Conservation (phyloP, 495 filamentous ascomycete species). For the Astrothelium subdiscretum region DNA sequence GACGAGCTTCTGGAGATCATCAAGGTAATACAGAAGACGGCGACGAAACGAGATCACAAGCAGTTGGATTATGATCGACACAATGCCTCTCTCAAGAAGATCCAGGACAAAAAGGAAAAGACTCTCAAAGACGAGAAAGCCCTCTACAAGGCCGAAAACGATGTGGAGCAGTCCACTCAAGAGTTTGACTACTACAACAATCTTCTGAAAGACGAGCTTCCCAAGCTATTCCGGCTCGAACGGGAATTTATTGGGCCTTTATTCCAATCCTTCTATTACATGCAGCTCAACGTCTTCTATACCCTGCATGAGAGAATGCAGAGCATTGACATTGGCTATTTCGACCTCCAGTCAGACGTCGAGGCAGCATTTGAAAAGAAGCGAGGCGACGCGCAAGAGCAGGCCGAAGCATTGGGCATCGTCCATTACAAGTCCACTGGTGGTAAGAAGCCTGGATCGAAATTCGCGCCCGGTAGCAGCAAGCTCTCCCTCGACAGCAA, state of each 20-base stretch:
- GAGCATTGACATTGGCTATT: slow-evolving; percentile 90
- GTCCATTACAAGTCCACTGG: slow-evolving; percentile 82
- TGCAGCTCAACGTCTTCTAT: slow-evolving; percentile 99
- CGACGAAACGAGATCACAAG: slow-evolving; percentile 89
- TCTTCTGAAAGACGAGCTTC: slow-evolving; percentile 87
- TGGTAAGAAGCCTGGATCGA: slow-evolving; percentile 15
- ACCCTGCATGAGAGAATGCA: slow-evolving; percentile 98
- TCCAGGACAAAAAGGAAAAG: slow-evolving; percentile 96
- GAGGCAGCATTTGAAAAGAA: slow-evolving; percentile 84
- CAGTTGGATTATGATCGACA: slow-evolving; percentile 92
- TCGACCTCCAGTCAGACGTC: slow-evolving; percentile 79
- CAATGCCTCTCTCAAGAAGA: slow-evolving; percentile 71
- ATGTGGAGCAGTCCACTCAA: slow-evolving; percentile 83
- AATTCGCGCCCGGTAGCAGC: background rate
- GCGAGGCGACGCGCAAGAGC: slow-evolving; percentile 73
- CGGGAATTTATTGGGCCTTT: slow-evolving; percentile 93
- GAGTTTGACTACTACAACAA: slow-evolving; percentile 97
- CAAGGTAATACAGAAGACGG: slow-evolving; percentile 84
- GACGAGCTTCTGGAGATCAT: slow-evolving; percentile 91
- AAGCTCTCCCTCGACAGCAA: slow-evolving; percentile 19
- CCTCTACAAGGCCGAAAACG: slow-evolving; percentile 86
- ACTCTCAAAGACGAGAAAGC: slow-evolving; percentile 95
- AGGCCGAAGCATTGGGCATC: slow-evolving; percentile 68
- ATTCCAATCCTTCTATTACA: slow-evolving; percentile 99
- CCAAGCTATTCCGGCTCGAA: slow-evolving; percentile 84